Base-by-base conservation (phyloP, 805 yeast genomes). In the Ogataea salicorniae region DNA sequence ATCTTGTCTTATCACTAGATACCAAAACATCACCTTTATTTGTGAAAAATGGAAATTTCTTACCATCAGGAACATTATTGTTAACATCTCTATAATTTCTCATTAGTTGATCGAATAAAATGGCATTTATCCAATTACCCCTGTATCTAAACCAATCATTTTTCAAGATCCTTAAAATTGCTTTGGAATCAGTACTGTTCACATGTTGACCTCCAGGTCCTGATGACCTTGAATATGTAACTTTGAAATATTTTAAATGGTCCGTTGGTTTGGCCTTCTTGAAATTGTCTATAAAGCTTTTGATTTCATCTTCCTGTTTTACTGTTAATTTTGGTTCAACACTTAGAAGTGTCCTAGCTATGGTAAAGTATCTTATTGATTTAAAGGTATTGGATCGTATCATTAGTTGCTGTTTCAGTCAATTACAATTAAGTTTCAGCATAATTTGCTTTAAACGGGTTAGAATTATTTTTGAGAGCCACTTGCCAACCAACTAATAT, bases 171-270 rank as follows among this genome's bases (percentile, higher is more conserved):
- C 51, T 51, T 9, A 63, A 41, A 15, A 57, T 46, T 1, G 65
- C 82, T 51, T 78, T 78, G 1, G 80, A 72, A 8, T 77, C 74
- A 0, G 83, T 77, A 37, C 76, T 77, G 51, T 79, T 79, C n/a
- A 79, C 83, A 52, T 79, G 79, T 46, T 79, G 83, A 4, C 84
- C 84, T 1, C 84, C 84, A 0, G 81, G 74, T 0, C 83, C 84
- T 2, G 81, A 76, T 1, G 81, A 69, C 49, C 82, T 62, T 38
- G 79, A 73, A 56, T 63, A 77, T 13, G 71, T 49, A 1, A 76
- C 62, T 2, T 64, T 65, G 49, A 77, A 63, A 37, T 53, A 39
- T 46, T 51, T 55, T 4, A 58, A 42, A 29, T 52, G 48, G 4
- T 35, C 16, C 8, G n/a, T 31, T 7, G 38, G 34, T 34, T 33